Base-by-base conservation (phyloP, 495 filamentous ascomycete species). In the Penicillium crystallinum region DNA sequence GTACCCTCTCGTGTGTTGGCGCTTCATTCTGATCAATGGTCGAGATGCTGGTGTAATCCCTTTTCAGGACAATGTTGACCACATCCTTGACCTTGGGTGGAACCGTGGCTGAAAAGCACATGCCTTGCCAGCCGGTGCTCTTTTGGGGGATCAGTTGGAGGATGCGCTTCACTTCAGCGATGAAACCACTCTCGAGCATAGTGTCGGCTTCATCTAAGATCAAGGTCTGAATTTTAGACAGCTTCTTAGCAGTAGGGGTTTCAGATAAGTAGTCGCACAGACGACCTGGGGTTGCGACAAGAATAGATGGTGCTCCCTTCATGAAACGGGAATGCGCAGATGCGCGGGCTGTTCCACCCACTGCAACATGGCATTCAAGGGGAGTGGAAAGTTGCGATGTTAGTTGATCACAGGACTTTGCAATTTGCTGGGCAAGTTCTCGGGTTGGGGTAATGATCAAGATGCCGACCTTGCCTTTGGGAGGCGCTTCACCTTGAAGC, bases 31-130 rank as follows among this genome's bases (percentile, higher is more conserved):
- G 60, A 45, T 82, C 72, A 35, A 87, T 77, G 14, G 83, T 86
- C 2, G 83, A 85, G 31, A 86, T 80, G 49, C 63, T 77, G 36
- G 73, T 77, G 68, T 86, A 82, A 33, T 76, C 73, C 15, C 72
- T 67, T 6, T 69, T 71, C 42, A 86, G 69, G 21, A 84, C 80
- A 27, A 81, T 62, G 33, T 72, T 75, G 40, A 85, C 74, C 7
- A 85, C 81, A 44, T 84, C 76, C 58, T 79, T 65, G 55, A 87
- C 81, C 55, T 84, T 80, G 5, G 74, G 69, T 10, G 83, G 81
- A 30, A 87, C 65, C n/a, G 84, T 87, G 37, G 84, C 84, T 1
- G 82, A 85, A 68, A 87, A 87, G 53, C 84, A 83, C 83, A 87
- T 86, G 42, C 81, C 80, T 63, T 87, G 83, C 74, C 84, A 80